Evolutionary conservation across 441 rosid genomes (phyloP).

Genomic region (Syzygium malaccense): DNA sequence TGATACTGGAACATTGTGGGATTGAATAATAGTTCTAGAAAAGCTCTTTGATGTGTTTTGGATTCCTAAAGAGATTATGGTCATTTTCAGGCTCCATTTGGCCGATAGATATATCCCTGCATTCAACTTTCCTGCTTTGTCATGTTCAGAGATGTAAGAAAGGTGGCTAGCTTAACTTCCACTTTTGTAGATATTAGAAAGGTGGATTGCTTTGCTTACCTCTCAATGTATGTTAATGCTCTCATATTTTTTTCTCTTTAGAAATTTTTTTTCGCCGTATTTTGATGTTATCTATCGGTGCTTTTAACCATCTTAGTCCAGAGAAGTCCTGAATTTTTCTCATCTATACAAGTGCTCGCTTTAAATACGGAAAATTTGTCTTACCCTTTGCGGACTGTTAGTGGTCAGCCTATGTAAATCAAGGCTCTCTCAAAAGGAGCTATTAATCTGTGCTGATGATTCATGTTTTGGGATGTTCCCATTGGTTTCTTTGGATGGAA

Average conservation of each 20-base stretch:
- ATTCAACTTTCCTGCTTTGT: not conserved
- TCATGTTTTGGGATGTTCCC: not conserved
- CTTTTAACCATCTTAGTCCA: not conserved
- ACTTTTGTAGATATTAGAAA: not conserved
- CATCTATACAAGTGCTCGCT: not conserved
- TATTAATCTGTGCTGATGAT: not conserved
- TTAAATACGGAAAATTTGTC: not conserved
- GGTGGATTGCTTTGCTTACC: not conserved
- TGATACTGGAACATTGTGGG: not conserved
- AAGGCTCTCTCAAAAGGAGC: not conserved
- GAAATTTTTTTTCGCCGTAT: not conserved
- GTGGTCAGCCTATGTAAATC: not conserved
- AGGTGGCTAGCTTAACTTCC: not conserved
- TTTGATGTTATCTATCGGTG: not conserved
- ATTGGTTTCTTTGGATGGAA: not conserved
- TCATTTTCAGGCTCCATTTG: not conserved
- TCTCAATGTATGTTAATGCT: not conserved
- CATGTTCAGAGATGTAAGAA: not conserved
- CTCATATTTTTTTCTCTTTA: not conserved
- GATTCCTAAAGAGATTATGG: not conserved
- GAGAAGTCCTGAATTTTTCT: not conserved
- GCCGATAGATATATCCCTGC: not conserved
- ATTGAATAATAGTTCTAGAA: not conserved
- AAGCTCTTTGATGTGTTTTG: not conserved
- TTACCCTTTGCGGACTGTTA: not conserved